Base-by-base conservation (phyloP, 208 protist genomes). In the Acanthamoeba royreba region DNA sequence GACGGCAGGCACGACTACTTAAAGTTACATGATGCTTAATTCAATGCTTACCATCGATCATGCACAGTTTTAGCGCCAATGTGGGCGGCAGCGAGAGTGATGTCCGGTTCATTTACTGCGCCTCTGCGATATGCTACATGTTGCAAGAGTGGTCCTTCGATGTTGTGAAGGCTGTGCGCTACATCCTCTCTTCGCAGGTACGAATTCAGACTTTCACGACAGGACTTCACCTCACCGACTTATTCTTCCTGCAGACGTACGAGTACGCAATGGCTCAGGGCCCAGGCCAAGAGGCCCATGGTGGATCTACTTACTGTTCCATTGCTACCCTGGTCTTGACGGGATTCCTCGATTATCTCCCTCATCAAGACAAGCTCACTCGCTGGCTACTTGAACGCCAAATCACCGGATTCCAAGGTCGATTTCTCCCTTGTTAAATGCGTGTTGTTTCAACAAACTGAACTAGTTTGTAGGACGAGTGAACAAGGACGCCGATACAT, bases 401-500 rank as follows among this genome's bases (percentile, higher is more conserved):
- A 35, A 38, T 83, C 49, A 31, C 72, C 47, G 91, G 81, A 22
- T 91, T 94, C 81, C 81, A 86, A 49, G 74, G 61, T 72, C n/a
- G n/a, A n/a, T n/a, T n/a, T n/a, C n/a, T n/a, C n/a, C n/a, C n/a
- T n/a, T n/a, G n/a, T n/a, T n/a, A n/a, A n/a, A n/a, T n/a, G n/a
- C n/a, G n/a, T n/a, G n/a, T n/a, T n/a, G n/a, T n/a, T n/a, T n/a
- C n/a, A n/a, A n/a, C n/a, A n/a, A n/a, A n/a, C n/a, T n/a, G n/a
- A n/a, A n/a, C n/a, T n/a, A n/a, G n/a, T n/a, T n/a, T n/a, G 97
- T 98, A 87, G 99, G 99, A 9, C 95, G 99, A 28, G 99, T 98
- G 11, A 99, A 99, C 95, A 99, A 99, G 96, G 96, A 99, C n/a
- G 97, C 98, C 4, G 99, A 99, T 95, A 98, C 98, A 13, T 99